Evolutionary conservation across 306 rosid genomes (phyloP), one percentile per base, ranked within the genome.

Genomic region (Quercus bicolor): DNA sequence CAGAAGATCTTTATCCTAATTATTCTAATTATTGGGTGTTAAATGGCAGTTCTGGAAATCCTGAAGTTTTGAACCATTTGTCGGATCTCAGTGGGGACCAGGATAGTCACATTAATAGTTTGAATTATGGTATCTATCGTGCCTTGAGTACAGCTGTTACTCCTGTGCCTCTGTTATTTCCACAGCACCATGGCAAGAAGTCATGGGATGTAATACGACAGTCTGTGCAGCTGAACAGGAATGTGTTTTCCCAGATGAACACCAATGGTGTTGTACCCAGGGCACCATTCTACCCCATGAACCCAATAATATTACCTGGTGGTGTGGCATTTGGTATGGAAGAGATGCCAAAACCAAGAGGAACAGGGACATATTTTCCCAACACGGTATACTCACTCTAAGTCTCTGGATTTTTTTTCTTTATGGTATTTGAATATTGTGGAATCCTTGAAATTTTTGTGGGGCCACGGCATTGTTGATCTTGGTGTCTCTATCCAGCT

Each of bases 311-410:
- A 74, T 72, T 82, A 53, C 78, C 88, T 7, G 79, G 85, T 51
- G 81, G 83, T 66, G 48, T 34, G 9, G 78, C 79, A 14, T 88
- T 82, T 81, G 78, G 77, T 28, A 48, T 71, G 68, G 88, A 85
- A 55, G 90, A 87, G 77, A 66, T 85, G 75, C 84, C 83, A 18
- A 87, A 85, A 74, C 87, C 88, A 20, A 83, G 90, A 80, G 90
- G 90, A 78, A 87, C 88, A 0, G 90, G 90, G 72, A 87, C 90
- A 8, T 87, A 84, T 74, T 79, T 87, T 79, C 90, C 90, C 73
- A 87, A 87, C 78, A 72, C 53, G 88, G 90, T 87, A 87, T 70
- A 45, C 68, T 74, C 80, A 40, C 79, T 75, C 74, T 78, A 78
- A 68, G 48, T 80, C 77, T 80, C 78, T 72, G 48, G 29, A 76